phyloP scores from a whole-genome alignment of 495 filamentous ascomycete genomes.

The Lasiosphaeris hirsuta region DNA sequence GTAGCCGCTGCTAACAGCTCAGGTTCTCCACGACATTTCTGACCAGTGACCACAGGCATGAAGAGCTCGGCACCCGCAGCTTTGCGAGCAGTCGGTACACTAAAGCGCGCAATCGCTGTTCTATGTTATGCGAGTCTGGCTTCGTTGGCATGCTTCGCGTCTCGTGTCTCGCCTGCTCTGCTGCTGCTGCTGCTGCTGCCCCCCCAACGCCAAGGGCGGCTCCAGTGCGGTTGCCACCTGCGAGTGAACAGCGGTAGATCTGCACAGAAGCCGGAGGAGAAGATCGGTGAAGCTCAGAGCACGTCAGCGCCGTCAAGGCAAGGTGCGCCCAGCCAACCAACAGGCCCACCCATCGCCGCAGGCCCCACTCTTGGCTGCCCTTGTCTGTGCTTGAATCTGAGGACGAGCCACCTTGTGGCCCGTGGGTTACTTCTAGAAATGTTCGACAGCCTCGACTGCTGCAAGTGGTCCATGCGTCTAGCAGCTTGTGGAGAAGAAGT shows the following conservation, averaged over 20 bases:
- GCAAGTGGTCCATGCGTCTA: constrained; percentile 12
- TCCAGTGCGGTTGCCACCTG: constrained; percentile 13
- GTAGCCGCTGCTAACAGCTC: no score
- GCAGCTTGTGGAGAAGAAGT: constrained; percentile 23
- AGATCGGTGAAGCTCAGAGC: constrained; percentile 22
- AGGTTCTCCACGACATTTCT: no score
- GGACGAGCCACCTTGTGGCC: constrained; percentile 16
- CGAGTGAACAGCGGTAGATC: constrained; percentile 19
- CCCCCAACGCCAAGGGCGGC: neutral
- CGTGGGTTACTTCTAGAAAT: constrained; percentile 37
- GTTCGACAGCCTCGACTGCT: constrained; percentile 31
- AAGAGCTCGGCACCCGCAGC: no score
- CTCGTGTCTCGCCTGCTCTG: no score
- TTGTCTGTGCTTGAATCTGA: neutral
- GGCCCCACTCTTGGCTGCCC: no score
- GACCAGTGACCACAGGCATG: no score
- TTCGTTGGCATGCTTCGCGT: no score
- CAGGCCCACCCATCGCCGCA: neutral
- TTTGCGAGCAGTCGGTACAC: no score
- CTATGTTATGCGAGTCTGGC: no score
- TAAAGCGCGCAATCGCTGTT: no score
- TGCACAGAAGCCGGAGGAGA: constrained; percentile 28
- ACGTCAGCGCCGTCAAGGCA: constrained; percentile 16
- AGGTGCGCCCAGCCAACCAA: constrained; percentile 9
- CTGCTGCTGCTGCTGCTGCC: no score